Conservation (phyloP, 2,329 filamentous ascomycete species). For the Lasiodiplodia gonubiensis region DNA sequence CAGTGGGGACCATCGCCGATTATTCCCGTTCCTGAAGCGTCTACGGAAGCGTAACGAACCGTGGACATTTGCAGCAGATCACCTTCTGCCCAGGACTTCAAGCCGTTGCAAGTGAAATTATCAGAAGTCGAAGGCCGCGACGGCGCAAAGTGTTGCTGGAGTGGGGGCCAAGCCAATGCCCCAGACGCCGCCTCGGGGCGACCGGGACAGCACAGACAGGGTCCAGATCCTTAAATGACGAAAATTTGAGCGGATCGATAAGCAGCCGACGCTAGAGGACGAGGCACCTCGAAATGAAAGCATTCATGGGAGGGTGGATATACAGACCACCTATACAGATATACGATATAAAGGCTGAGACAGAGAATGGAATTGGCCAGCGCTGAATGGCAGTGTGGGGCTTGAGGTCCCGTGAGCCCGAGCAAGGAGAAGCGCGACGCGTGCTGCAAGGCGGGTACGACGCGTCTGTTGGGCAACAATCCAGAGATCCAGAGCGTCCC, state of each 20-base stretch:
- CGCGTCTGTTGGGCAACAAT: slow-evolving; percentile 28
- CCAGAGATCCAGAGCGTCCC: slow-evolving; percentile 10
- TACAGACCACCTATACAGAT: slow-evolving; percentile 1
- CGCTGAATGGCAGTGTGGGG: slow-evolving; percentile 12
- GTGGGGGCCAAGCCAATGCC: too few species aligned
- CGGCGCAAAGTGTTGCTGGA: too few species aligned
- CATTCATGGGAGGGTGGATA: not conserved
- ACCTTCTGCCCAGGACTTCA: too few species aligned
- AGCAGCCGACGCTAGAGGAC: not conserved
- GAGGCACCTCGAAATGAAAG: not conserved
- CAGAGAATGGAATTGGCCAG: slow-evolving; percentile 18
- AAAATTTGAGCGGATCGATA: not conserved
- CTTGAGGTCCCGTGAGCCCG: slow-evolving; percentile 16
- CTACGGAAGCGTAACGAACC: not conserved
- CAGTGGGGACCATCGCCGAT: not conserved
- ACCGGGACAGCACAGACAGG: not conserved
- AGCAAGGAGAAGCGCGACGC: slow-evolving; percentile 28
- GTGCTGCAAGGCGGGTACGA: slow-evolving; percentile 27
- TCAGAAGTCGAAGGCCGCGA: too few species aligned
- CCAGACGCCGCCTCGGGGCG: too few species aligned
- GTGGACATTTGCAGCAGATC: not conserved
- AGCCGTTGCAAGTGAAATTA: too few species aligned
- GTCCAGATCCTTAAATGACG: slow-evolving; percentile 4
- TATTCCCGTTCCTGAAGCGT: not conserved
- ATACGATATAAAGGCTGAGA: not conserved